These are phyloP conservation scores for Cercospora beticola DNA, from an alignment of 2,329 filamentous ascomycete genomes.

Conservation along the genomic window DNA sequence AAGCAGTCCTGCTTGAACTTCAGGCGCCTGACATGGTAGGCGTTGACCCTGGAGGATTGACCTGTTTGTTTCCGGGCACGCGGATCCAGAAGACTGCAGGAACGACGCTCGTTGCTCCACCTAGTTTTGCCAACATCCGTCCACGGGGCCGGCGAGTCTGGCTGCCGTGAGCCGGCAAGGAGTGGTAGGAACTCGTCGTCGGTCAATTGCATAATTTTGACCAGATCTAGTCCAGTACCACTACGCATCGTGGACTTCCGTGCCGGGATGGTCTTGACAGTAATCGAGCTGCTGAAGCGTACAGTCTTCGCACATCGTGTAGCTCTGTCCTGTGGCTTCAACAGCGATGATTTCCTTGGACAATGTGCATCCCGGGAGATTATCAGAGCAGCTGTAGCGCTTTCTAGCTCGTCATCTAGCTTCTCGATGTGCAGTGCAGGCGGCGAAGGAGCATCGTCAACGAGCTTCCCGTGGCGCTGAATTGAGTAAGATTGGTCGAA, in stretches of 20 bases:
- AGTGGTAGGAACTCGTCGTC: constrained; percentile 11
- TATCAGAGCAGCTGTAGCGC: constrained; percentile 7
- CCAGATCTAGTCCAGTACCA: constrained; percentile 6
- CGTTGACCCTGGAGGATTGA: neutral
- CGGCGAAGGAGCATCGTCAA: neutral
- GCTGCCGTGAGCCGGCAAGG: constrained; percentile 3
- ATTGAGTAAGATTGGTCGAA: neutral
- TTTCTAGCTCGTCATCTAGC: constrained; percentile 10
- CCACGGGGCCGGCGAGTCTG: constrained; percentile 21
- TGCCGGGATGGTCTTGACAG: neutral
- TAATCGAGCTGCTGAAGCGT: constrained; percentile 9
- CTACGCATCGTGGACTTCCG: neutral
- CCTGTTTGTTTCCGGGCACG: neutral
- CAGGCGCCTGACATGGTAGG: neutral
- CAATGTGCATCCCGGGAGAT: neutral
- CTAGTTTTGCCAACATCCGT: constrained; percentile 1
- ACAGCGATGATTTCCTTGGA: constrained; percentile 13
- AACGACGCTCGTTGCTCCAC: constrained; percentile 4
- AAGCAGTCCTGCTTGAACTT: neutral
- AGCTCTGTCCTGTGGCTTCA: neutral
- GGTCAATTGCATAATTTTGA: neutral
- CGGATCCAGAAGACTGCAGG: neutral
- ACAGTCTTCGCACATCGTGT: constrained; percentile 9
- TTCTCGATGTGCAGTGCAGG: constrained; percentile 10
- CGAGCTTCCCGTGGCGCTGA: neutral